phyloP scores from a whole-genome alignment of 257 asterid genomes.

The Parsonsia alboflavescens region DNA sequence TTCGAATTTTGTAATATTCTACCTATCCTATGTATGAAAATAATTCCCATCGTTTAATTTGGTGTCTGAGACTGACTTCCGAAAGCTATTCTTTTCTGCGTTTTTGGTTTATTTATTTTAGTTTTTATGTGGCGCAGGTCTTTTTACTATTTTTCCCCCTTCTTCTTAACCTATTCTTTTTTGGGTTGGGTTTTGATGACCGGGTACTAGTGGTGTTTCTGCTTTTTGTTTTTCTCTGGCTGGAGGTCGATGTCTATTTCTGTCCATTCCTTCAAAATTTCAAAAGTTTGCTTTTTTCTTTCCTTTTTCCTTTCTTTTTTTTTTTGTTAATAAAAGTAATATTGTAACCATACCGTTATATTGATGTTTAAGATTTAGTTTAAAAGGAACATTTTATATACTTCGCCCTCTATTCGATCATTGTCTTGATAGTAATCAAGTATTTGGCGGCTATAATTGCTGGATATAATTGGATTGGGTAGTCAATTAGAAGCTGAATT shows the following conservation, averaged over 20 bases:
- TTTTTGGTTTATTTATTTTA: not conserved
- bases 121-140: not conserved
- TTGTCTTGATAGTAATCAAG: not conserved
- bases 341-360: not conserved
- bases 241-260: not conserved
- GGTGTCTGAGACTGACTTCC: not conserved
- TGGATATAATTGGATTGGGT: not conserved
- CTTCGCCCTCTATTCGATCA: not conserved
- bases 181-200: not conserved
- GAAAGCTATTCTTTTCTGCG: not conserved
- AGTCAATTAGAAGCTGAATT: not conserved
- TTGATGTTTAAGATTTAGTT: not conserved
- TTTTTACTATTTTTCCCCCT: not conserved
- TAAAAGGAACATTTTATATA: not conserved
- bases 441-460: not conserved
- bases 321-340: not conserved
- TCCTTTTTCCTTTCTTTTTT: not conserved
- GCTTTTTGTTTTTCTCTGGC: not conserved
- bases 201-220: not conserved
- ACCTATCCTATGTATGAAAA: not conserved
- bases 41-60: not conserved
- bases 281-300: too few species aligned
- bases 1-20: not conserved
- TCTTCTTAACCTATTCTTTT: not conserved
- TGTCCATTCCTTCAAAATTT: not conserved